Evolutionary conservation across 495 filamentous ascomycete genomes (phyloP).

Genomic region (Penicillium canariense): DNA sequence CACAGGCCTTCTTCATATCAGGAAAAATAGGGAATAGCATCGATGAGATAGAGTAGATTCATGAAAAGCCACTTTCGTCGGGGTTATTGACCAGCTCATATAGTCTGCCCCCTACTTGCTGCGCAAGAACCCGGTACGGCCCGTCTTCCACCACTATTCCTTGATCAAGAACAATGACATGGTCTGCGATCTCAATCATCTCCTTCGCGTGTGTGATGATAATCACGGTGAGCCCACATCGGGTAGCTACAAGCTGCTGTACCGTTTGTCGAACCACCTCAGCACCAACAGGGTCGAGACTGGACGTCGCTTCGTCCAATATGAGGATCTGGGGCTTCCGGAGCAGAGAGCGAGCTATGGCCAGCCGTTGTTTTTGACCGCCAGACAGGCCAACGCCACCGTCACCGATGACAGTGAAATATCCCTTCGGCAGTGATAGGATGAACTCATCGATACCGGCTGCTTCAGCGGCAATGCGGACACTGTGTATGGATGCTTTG

Average conservation of each 20-base stretch:
- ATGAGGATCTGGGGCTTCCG: conserved; percentile 69
- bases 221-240: conserved; percentile 49
- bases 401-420: conserved; percentile 73
- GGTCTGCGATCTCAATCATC: conserved; percentile 79
- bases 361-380: conserved; percentile 79
- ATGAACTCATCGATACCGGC: conserved; percentile 84
- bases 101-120: conserved; percentile 39
- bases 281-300: conserved; percentile 71
- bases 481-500: conserved; percentile 26
- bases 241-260: conserved; percentile 34
- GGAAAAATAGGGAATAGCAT: neutral
- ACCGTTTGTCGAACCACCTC: conserved; percentile 65
- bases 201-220: conserved; percentile 75
- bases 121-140: conserved; percentile 52
- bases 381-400: conserved; percentile 74
- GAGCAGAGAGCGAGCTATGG: conserved; percentile 77
- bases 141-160: conserved; percentile 68
- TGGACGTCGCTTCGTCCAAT: conserved; percentile 84
- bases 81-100: conserved; percentile 30
- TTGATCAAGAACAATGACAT: conserved; percentile 66
- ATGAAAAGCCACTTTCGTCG: conserved; percentile 6
- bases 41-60: too few relatives aligned
- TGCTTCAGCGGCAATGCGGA: conserved; percentile 59
- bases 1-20: too few relatives aligned
- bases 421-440: conserved; percentile 65